Base-by-base conservation (phyloP, 2,329 filamentous ascomycete genomes). In the Hymenoscyphus fraxineus region DNA sequence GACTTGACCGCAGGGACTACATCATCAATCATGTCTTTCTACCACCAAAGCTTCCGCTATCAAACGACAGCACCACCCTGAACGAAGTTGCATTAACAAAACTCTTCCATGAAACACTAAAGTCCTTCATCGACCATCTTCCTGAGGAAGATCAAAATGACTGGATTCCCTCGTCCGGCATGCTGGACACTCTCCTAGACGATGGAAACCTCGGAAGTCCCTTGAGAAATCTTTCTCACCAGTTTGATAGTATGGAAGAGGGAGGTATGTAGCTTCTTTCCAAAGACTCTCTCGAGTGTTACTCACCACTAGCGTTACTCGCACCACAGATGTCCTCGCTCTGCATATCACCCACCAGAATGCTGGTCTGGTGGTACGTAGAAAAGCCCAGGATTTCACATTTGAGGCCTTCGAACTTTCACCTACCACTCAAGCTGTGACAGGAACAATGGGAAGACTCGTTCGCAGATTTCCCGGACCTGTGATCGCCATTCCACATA, bases 331-430 rank as follows among this genome's bases (percentile, higher is more conserved):
- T 6, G 7, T 19, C 4, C 31, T 55, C 39, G 40, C 19, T 61
- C 31, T 35, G 55, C 74, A 82, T 59, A 73, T 83, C 41, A 73
- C 72, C 27, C 73, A 70, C 1, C 81, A 84, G 65, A 85, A 84
- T 69, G 78, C 80, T 0, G 80, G 75, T 0, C 61, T 84, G 0
- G 64, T 84, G 1, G 68, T 83, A 31, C 75, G 75, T 1, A 74
- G 71, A 51, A 10, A 56, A 5, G 13, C 59, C 4, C 16, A 62
- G 3, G 32, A 55, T 5, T 56, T 64, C 7, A 32, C 27, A 1
- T 72, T 80, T 2, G 80, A 83, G 66, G 72, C 75, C 0, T 84
- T 83, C 54, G 82, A 84, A 66, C 71, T 82, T 0, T 80, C 80
- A 0, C 77, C 81, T 1, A 66, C 63, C 0, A 80, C 79, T 39